Percentiles rank a stretch among this genome's conserved stretches.
These are phyloP conservation scores for Polyplosphaeria fusca DNA, from an alignment of 495 filamentous ascomycete genomes.

Conservation along the genomic window DNA sequence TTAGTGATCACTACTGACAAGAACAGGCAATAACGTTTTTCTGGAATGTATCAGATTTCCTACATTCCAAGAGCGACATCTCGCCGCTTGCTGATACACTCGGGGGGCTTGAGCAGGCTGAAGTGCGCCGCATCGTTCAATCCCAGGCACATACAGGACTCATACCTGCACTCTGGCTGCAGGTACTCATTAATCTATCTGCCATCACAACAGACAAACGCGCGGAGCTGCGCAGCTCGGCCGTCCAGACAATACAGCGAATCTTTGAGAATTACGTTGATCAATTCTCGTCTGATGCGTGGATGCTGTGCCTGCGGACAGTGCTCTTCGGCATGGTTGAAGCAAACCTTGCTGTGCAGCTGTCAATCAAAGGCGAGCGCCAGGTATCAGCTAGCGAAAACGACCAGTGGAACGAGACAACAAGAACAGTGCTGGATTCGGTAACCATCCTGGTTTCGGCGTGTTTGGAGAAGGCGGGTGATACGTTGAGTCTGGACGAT, in stretches of 20 bases:
- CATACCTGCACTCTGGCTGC: constrained; percentile 73
- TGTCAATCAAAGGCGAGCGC: constrained; percentile 18
- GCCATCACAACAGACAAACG: constrained; percentile 72
- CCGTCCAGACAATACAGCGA: constrained; percentile 82
- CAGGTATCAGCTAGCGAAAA: constrained; percentile 36
- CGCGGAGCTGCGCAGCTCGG: constrained; percentile 86
- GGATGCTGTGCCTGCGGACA: constrained; percentile 76
- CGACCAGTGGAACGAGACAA: constrained; percentile 71
- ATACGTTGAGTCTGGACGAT: constrained; percentile 24
- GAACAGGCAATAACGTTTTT: constrained; percentile 81
- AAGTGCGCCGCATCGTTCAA: constrained; percentile 48
- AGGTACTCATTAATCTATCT: constrained; percentile 74
- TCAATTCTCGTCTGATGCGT: constrained; percentile 70
- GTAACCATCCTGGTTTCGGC: constrained; percentile 64
- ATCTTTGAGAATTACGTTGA: constrained; percentile 92
- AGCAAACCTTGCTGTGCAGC: constrained; percentile 39
- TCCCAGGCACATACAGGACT: constrained; percentile 49
- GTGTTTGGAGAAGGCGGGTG: constrained; percentile 51
- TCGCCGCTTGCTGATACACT: constrained; percentile 47
- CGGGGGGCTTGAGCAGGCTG: constrained; percentile 42
- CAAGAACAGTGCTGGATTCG: constrained; percentile 68
- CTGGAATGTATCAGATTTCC: constrained; percentile 89
- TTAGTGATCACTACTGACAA: neutral
- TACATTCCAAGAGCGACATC: constrained; percentile 51
- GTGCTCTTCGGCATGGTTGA: constrained; percentile 75